Evolutionary conservation across 495 filamentous ascomycete genomes (phyloP).

Genomic region (Aeminium ludgeri): DNA sequence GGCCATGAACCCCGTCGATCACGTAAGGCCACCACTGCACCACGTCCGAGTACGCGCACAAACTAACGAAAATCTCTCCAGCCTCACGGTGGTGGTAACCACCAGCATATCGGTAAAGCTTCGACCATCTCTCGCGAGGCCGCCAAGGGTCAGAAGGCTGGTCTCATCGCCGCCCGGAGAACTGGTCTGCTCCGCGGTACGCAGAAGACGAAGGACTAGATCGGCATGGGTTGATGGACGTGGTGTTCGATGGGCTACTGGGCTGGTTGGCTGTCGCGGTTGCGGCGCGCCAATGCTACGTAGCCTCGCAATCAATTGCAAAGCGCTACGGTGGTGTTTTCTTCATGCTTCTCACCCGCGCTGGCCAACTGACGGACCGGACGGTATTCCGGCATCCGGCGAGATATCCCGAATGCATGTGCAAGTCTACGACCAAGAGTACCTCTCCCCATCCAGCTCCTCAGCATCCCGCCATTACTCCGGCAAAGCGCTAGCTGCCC

Average conservation of each 20-base stretch:
- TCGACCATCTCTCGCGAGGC: slow-evolving; percentile 98
- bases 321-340: no score
- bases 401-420: no score
- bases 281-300: no score
- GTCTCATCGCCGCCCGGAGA: slow-evolving; percentile 97
- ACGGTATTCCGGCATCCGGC: no score
- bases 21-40: slow-evolving; percentile 41
- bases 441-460: no score
- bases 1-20: slow-evolving; percentile 99
- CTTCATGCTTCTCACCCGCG: no score
- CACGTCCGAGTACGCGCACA: not conserved
- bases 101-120: slow-evolving; percentile 99
- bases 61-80: slow-evolving; percentile 28
- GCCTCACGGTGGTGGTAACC: slow-evolving; percentile 99
- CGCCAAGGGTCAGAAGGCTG: slow-evolving; percentile 96
- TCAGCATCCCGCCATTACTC: no score
- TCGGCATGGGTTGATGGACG: slow-evolving; percentile 3
- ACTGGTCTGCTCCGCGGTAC: slow-evolving; percentile 99
- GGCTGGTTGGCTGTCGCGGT: slow-evolving; percentile 6
- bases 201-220: slow-evolving; percentile 96
- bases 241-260: slow-evolving; percentile 9
- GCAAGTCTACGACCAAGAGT: no score
- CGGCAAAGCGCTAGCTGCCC: no score
- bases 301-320: no score
- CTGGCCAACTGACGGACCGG: no score